Evolutionary conservation across 345 rosid genomes (phyloP), one percentile per base, ranked within the genome.

Genomic region (Reutealis trisperma): DNA sequence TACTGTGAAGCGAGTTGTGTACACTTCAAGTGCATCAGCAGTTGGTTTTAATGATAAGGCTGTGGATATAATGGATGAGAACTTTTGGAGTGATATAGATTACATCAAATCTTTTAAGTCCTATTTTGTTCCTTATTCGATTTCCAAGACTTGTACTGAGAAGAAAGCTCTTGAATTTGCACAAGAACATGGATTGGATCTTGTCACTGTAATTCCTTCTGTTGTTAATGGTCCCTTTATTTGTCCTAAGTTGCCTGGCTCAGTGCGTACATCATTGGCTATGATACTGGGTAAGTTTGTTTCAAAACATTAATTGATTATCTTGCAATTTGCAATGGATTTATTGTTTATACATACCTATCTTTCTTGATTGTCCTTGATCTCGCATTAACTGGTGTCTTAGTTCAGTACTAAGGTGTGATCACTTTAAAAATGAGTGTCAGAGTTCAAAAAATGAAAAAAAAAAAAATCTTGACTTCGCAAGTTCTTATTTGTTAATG

Each of bases 1-100:
- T 55, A 90, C 92, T 0, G 92, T 92, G 37, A 88, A 85, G 77
- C 78, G 91, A 18, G 85, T 90, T 3, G 86, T 92, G 3, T 93
- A 85, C 83, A 90, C 95, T 59, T 89, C 94, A 4, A 91, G 93
- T 21, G 73, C 81, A n/a, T 18, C 85, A 0, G 65, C 88, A 0
- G 75, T 83, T 21, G 0, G 0, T 12, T 25, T 22, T 15, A 81
- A 65, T 57, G 64, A 6, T 55, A 74, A 57, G 0, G 71, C n/a
- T 6, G 32, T 57, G n/a, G 75, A 77, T 0, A 9, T 30, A 8
- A 27, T 74, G 74, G 89, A 86, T 47, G 89, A 85, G 75, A 75
- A 75, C n/a, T 66, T 11, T 2, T 86, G 87, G 89, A 88, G 79
- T 5, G 76, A 88, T 42, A 62, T 68, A 4, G 82, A 78, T 27